A percentile compares a stretch with the other conserved stretches of the same genome.
Evolutionary conservation across 208 protist species (phyloP).

Genomic region (Wallacemonas sp.): DNA sequence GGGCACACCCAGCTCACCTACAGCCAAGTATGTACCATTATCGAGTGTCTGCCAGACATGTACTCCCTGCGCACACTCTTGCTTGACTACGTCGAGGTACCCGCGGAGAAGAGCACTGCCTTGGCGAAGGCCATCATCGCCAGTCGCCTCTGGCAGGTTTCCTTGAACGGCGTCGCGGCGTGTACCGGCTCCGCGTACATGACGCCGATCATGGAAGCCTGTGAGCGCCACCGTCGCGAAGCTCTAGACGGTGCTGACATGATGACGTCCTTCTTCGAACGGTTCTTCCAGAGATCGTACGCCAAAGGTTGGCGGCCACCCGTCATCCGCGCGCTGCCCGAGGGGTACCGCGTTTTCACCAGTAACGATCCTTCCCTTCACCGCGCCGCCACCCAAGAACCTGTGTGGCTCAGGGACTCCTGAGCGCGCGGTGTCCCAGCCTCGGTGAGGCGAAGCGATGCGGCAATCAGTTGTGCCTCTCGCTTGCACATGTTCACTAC

Average conservation of each 20-base stretch:
- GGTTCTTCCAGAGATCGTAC: constrained; percentile 13
- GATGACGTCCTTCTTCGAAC: constrained; percentile 30
- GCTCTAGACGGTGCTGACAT: neutral
- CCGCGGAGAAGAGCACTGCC: constrained; percentile 29
- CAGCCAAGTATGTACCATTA: constrained; percentile 47
- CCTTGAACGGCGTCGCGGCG: constrained; percentile 25
- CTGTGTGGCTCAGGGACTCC: neutral
- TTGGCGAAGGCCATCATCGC: constrained; percentile 41
- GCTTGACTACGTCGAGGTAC: constrained; percentile 60
- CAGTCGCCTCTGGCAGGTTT: constrained; percentile 48
- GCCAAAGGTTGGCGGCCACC: constrained; percentile 15
- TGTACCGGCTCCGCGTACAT: constrained; percentile 25
- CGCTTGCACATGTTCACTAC: too few relatives aligned
- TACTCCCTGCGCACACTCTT: constrained; percentile 51
- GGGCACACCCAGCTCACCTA: constrained; percentile 53
- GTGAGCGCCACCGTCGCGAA: neutral
- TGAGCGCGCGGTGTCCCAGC: too few relatives aligned
- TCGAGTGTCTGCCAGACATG: constrained; percentile 60
- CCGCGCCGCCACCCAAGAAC: neutral
- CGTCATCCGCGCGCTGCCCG: constrained; percentile 30
- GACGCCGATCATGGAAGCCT: neutral
- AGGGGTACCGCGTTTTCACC: constrained; percentile 48
- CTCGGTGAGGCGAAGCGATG: too few relatives aligned
- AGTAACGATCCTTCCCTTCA: constrained; percentile 69
- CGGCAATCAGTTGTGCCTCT: too few relatives aligned